Evolutionary conservation across 2,329 filamentous ascomycete species (phyloP), one percentile per base, ranked within the genome.

Genomic region (Microsporum audouinii): DNA sequence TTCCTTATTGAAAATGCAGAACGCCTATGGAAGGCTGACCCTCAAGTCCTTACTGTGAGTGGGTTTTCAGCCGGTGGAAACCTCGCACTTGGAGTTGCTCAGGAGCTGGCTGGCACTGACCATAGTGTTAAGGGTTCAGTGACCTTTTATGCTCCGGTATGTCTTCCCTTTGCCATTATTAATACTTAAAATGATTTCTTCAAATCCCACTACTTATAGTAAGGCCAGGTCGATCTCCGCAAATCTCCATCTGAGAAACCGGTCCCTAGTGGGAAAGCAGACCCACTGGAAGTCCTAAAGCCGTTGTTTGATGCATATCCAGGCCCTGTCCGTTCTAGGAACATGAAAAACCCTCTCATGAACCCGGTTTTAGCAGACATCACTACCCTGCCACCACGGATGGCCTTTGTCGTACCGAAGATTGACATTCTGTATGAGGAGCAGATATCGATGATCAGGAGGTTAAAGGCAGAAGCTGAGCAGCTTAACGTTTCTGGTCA

Each of bases 261-360:
- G 0, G 71, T 66, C 7, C 74, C 70, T 2, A 60, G 62, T 1
- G 64, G 61, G 3, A 67, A 68, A 27, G 68, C 61, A 0, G 78
- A 81, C 60, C 76, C 76, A 0, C 36, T 76, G 14, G 61, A 63
- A 0, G 72, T 75, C 14, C 61, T 80, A 57, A 59, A 72, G 29
- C 75, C 75, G 0, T 65, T 81, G 6, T 78, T 75, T 49, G 76
- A 80, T 64, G 67, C 76, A 0, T 80, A 80, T 62, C 71, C 74
- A 0, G 73, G 66, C 2, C 68, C 68, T n/a, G 31, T 34, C 17
- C 62, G 56, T 5, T 29, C 58, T 10, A 38, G 66, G 17, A 66
- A 74, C 33, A 58, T 66, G 12, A 58, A 69, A 1, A 70, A 76
- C 41, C 67, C 72, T 33, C 68, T 76, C 14, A 63, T 79, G 59